Evolutionary conservation across 139 green algal genomes (phyloP).

Genomic region (Chlorella sp.): DNA sequence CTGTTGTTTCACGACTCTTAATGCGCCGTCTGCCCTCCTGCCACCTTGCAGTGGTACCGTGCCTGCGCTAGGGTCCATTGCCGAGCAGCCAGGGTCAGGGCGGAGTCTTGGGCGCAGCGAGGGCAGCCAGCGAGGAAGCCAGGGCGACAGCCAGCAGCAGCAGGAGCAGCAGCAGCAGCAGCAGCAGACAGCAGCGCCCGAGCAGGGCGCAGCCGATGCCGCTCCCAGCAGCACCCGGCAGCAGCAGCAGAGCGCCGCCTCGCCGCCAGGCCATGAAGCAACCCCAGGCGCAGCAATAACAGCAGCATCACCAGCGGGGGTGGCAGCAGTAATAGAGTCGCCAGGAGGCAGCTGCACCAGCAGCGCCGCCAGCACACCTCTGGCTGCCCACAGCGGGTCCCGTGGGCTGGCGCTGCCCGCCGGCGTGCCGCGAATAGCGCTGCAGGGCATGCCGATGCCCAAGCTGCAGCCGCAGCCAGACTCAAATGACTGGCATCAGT

Average conservation of each 20-base stretch:
- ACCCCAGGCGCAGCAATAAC: neutral
- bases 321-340: neutral
- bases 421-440: conserved; percentile 4
- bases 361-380: conserved; percentile 7
- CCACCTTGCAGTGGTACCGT: neutral
- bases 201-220: neutral
- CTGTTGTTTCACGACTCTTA: too few relatives aligned
- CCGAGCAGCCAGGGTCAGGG: neutral
- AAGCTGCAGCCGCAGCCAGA: conserved; percentile 42
- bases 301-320: neutral
- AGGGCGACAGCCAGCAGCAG: neutral
- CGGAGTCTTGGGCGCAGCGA: neutral
- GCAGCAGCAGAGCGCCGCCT: neutral
- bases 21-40: too few relatives aligned
- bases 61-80: neutral
- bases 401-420: conserved; percentile 7
- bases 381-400: neutral
- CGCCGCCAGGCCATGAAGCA: too few relatives aligned
- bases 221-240: neutral
- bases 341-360: neutral
- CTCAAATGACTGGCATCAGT: conserved; percentile 7
- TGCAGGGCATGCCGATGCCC: conserved; percentile 37
- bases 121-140: neutral
- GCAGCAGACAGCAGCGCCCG: neutral
- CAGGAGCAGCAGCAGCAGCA: neutral